Base-by-base conservation (phyloP, 768 basidiomycete species). In the Amanita muscaria region DNA sequence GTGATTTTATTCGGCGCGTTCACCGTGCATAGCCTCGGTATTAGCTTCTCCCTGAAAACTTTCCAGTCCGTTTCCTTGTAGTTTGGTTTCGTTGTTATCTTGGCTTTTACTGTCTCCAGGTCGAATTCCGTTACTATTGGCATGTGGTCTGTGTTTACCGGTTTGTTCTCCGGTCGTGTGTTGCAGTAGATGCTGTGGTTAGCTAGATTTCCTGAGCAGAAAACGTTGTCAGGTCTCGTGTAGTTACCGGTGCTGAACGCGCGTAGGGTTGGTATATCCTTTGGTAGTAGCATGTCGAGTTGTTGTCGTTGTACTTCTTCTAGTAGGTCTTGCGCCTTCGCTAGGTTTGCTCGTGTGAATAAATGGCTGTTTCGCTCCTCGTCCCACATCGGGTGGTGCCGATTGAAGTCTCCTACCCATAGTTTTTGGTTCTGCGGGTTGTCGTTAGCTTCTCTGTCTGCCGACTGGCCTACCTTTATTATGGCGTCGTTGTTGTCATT, bases 361-460 rank as follows among this genome's bases (percentile, higher is more conserved):
- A 66, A 53, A 4, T 60, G 56, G 0, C 1, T 1, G 23, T 53
- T 48, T 11, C 44, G 36, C 1, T 51, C 40, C 22, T 51, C 31
- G 18, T 70, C 67, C 68, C 69, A 70, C 2, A 60, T 9, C 0
- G 64, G 61, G 51, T 68, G 65, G 39, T 71, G 66, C 2, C 58
- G 47, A 50, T 71, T 71, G 55, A 71, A 69, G 53, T 69, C 63
- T 0, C 68, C 68, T 0, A 59, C 45, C 63, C 59, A 64, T 6
- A 68, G 35, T 19, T 40, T 42, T 12, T 53, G 53, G 15, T 47
- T 37, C n/a, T n/a, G n/a, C n/a, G n/a, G n/a, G n/a, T 11, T 14
- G 3, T 2, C 7, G 19, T 22, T 27, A 6, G 8, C 7, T n/a
- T n/a, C n/a, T 6, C 1, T 27, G 9, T 3, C 23, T 14, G 36